Percentiles rank a stretch among this genome's conserved stretches.
These are phyloP conservation scores for Agaricus subrufescens DNA, from an alignment of 768 basidiomycete genomes.

Conservation along the genomic window DNA sequence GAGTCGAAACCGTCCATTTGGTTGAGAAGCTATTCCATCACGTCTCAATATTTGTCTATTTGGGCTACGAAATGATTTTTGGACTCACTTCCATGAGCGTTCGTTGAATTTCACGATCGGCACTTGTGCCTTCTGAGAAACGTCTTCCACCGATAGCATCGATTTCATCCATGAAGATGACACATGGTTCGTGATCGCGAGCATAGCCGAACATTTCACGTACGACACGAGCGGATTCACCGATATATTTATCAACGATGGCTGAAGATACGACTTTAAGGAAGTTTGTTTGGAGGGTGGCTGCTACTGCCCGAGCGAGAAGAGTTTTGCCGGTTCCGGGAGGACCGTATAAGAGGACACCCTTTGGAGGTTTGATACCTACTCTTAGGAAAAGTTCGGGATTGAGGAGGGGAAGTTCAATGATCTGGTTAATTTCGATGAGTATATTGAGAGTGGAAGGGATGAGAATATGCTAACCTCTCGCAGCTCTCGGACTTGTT, in stretches of 20 bases:
- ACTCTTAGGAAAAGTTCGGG: constrained; percentile 95
- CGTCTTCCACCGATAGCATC: constrained; percentile 92
- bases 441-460: background rate
- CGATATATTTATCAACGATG: constrained; percentile 98
- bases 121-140: constrained; percentile 93
- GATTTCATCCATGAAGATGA: constrained; percentile 98
- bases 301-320: constrained; percentile 93
- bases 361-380: constrained; percentile 94
- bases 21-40: constrained; percentile 68
- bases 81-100: constrained; percentile 87
- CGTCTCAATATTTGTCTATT: background rate
- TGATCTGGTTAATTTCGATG: constrained; percentile 52
- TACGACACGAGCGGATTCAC: constrained; percentile 93
- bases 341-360: constrained; percentile 93
- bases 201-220: constrained; percentile 99
- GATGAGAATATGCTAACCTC: constrained; percentile 53
- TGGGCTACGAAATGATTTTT: background rate
- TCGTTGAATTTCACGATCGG: constrained; percentile 97
- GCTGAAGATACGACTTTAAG: constrained; percentile 98
- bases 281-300: constrained; percentile 93
- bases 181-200: constrained; percentile 94
- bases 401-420: constrained; percentile 90
- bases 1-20: constrained; percentile 99
- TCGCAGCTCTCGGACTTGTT: constrained; percentile 94
- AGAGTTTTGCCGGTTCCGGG: constrained; percentile 97